These are phyloP conservation scores for Rhizopogon vinicolor DNA, from an alignment of 768 basidiomycete genomes.

Conservation along the genomic window DNA sequence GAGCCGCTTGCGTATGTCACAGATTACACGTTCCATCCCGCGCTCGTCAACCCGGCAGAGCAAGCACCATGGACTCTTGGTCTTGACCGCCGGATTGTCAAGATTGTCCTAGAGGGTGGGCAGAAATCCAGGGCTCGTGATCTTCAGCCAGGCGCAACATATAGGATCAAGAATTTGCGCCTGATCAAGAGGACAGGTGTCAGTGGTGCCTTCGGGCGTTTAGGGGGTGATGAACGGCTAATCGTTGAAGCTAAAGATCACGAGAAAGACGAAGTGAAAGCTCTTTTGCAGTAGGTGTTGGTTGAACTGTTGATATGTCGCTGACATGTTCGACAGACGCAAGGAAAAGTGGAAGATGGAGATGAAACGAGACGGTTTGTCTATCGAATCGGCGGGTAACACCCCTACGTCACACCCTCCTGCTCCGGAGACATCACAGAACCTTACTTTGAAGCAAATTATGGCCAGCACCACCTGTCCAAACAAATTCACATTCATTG, in stretches of 20 bases:
- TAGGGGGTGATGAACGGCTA: slow-evolving; percentile 25
- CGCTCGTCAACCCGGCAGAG: slow-evolving; percentile 29
- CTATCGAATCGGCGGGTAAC: background rate
- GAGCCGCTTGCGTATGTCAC: slow-evolving; percentile 50
- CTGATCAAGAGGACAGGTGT: slow-evolving; percentile 29
- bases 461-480: slow-evolving; percentile 27
- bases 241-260: slow-evolving; percentile 14
- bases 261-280: slow-evolving; percentile 12
- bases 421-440: background rate
- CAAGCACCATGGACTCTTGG: slow-evolving; percentile 34
- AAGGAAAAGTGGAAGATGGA: slow-evolving; percentile 28
- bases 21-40: slow-evolving; percentile 55
- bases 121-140: slow-evolving; percentile 38
- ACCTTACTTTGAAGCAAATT: slow-evolving; percentile 36
- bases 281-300: slow-evolving; percentile 6
- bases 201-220: slow-evolving; percentile 15
- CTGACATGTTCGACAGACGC: slow-evolving; percentile 19
- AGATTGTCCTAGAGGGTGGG: slow-evolving; percentile 44
- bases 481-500: slow-evolving; percentile 38
- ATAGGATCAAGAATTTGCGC: slow-evolving; percentile 48
- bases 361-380: slow-evolving; percentile 6
- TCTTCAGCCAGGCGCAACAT: slow-evolving; percentile 37
- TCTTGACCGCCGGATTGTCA: slow-evolving; percentile 48
- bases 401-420: background rate
- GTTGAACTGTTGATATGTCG: background rate